Evolutionary conservation across 2,329 filamentous ascomycete species (phyloP).

Genomic region (Neurospora sp.): DNA sequence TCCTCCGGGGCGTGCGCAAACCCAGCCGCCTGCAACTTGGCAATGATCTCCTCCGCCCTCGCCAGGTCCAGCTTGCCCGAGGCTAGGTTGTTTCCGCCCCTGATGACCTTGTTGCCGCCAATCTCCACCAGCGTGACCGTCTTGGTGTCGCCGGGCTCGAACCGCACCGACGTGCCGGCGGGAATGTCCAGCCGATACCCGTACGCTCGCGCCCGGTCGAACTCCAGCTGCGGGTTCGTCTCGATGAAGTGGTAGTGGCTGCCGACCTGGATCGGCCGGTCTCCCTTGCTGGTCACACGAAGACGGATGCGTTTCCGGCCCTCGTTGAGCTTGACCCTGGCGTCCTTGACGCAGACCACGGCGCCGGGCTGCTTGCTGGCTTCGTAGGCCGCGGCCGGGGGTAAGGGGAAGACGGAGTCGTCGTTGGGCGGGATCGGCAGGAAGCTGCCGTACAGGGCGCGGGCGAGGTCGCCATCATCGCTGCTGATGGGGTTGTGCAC

Average conservation of each 20-base stretch:
- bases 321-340: slow-evolving; percentile 60
- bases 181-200: slow-evolving; percentile 84
- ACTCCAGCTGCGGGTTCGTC: slow-evolving; percentile 81
- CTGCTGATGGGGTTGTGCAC: slow-evolving; percentile 82
- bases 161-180: slow-evolving; percentile 83
- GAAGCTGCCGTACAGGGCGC: slow-evolving; percentile 85
- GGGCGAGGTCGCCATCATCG: slow-evolving; percentile 78
- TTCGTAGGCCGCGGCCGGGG: slow-evolving; percentile 56
- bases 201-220: slow-evolving; percentile 74
- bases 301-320: slow-evolving; percentile 64
- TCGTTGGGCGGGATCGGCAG: slow-evolving; percentile 64
- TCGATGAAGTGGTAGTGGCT: slow-evolving; percentile 97
- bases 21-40: slow-evolving; percentile 57
- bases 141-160: slow-evolving; percentile 88
- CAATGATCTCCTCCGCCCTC: slow-evolving; percentile 56
- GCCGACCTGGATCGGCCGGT: slow-evolving; percentile 84
- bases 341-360: slow-evolving; percentile 60
- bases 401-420: slow-evolving; percentile 50
- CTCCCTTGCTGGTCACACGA: slow-evolving; percentile 74
- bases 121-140: slow-evolving; percentile 88
- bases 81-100: slow-evolving; percentile 75
- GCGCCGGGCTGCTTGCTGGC: slow-evolving; percentile 66
- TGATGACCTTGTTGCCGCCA: slow-evolving; percentile 67
- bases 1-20: slow-evolving; percentile 72
- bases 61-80: slow-evolving; percentile 58